Evolutionary conservation across 2,329 filamentous ascomycete genomes (phyloP).

Genomic region (Phyllosticta citriasiana): DNA sequence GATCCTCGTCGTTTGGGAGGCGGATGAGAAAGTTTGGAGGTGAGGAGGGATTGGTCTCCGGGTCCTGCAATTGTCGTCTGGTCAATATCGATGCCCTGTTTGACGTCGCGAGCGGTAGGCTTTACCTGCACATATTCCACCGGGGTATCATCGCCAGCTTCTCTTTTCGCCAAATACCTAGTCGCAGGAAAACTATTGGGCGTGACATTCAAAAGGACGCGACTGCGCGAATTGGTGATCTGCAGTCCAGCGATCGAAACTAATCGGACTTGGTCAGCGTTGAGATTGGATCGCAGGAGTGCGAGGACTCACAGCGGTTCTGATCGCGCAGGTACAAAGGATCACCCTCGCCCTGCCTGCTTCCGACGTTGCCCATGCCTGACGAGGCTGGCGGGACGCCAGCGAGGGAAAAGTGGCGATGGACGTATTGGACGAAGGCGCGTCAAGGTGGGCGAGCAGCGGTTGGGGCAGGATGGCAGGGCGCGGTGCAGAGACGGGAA

Average conservation of each 20-base stretch:
- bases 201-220: constrained; percentile 63
- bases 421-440: neutral
- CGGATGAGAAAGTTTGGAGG: constrained; percentile 73
- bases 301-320: constrained; percentile 60
- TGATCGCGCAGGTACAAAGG: constrained; percentile 82
- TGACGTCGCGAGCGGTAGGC: constrained; percentile 13
- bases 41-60: constrained; percentile 44
- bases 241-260: constrained; percentile 79
- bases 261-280: constrained; percentile 29
- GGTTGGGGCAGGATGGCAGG: neutral
- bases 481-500: neutral
- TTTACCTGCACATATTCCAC: constrained; percentile 88
- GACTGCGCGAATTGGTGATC: constrained; percentile 70
- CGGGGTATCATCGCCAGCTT: constrained; percentile 61
- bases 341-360: constrained; percentile 68
- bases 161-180: constrained; percentile 62
- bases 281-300: constrained; percentile 6
- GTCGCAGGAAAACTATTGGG: constrained; percentile 85
- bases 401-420: neutral
- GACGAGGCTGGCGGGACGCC: constrained; percentile 9
- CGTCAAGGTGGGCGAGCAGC: neutral
- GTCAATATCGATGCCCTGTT: constrained; percentile 8
- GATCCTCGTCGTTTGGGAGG: constrained; percentile 80
- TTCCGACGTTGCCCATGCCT: constrained; percentile 83
- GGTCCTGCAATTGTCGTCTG: constrained; percentile 50